Evolutionary conservation across 208 protist genomes (phyloP).

Genomic region (Trypanosoma mega): DNA sequence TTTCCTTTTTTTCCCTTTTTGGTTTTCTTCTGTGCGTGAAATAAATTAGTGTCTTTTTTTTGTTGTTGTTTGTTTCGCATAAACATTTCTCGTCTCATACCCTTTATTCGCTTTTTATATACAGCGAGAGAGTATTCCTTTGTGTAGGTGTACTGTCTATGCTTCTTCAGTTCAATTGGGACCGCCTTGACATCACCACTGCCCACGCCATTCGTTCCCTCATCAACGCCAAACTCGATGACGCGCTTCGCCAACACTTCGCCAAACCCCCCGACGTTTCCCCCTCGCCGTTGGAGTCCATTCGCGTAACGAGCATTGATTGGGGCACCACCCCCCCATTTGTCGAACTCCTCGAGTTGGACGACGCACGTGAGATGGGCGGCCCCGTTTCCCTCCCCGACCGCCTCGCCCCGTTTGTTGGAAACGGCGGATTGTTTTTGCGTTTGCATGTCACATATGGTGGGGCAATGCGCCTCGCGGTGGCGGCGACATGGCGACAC

Average conservation of each 20-base stretch:
- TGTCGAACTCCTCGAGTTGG: slow-evolving; percentile 62
- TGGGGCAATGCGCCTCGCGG: slow-evolving; percentile 55
- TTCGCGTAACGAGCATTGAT: slow-evolving; percentile 52
- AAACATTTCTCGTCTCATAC: too few relatives aligned
- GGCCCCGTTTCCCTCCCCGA: slow-evolving; percentile 16
- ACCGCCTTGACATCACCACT: slow-evolving; percentile 62
- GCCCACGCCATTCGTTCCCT: slow-evolving; percentile 60
- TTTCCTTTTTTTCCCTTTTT: too few relatives aligned
- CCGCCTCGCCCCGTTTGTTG: slow-evolving; percentile 44
- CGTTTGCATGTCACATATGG: slow-evolving; percentile 85
- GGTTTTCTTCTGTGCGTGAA: too few relatives aligned
- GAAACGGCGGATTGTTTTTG: slow-evolving; percentile 58
- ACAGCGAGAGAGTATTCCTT: not conserved
- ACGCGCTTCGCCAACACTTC: slow-evolving; percentile 12
- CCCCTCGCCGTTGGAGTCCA: slow-evolving; percentile 36
- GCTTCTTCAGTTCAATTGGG: slow-evolving; percentile 66
- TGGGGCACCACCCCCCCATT: slow-evolving; percentile 77
- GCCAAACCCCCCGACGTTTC: not conserved
- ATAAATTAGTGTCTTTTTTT: too few relatives aligned
- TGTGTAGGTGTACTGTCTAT: slow-evolving; percentile 5
- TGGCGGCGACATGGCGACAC: slow-evolving; percentile 51
- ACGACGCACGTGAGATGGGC: slow-evolving; percentile 45
- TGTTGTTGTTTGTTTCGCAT: too few relatives aligned
- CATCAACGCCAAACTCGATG: slow-evolving; percentile 51
- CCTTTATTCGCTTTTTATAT: too few relatives aligned